Conservation (phyloP, 2,329 filamentous ascomycete genomes). For the Aspergillus aculeatus region DNA sequence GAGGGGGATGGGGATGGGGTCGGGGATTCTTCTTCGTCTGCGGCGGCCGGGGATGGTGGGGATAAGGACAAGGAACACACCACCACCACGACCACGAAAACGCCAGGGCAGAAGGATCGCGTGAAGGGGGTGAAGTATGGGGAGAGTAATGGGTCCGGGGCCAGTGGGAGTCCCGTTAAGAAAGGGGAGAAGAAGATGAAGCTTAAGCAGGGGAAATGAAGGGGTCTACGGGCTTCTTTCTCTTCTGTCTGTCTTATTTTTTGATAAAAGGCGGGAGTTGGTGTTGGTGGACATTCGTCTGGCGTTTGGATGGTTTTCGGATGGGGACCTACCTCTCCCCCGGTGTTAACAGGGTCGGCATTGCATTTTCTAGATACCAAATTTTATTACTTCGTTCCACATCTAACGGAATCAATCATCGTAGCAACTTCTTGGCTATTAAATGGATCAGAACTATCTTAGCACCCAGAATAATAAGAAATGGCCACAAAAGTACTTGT, state of each 20-base stretch:
- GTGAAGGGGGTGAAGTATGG: constrained; percentile 21
- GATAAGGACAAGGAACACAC: constrained; percentile 9
- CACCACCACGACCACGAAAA: too few relatives aligned
- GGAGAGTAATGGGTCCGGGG: constrained; percentile 7
- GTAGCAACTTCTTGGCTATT: constrained; percentile 1
- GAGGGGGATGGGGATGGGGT: constrained; percentile 37
- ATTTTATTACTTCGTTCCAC: neutral
- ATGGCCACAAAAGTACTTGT: constrained; percentile 4
- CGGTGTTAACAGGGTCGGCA: too few relatives aligned
- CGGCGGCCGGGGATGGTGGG: constrained; percentile 6
- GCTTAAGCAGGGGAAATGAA: constrained; percentile 22
- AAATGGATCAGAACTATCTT: constrained; percentile 16
- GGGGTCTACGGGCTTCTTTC: neutral
- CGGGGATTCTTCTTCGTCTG: neutral
- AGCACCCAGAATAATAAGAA: constrained; percentile 19
- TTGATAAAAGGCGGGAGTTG: neutral
- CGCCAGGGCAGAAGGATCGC: constrained; percentile 5
- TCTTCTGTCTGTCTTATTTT: neutral
- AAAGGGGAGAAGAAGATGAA: constrained; percentile 27
- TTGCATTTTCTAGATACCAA: neutral
- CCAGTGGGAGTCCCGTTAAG: constrained; percentile 22
- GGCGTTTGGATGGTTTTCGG: neutral
- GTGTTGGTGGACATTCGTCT: neutral
- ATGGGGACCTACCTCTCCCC: too few relatives aligned
- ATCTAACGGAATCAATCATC: too few relatives aligned